Percentiles rank a stretch among this genome's conserved stretches.
Evolutionary conservation across 306 rosid genomes (phyloP).

Genomic region (Ceratonia siliqua): DNA sequence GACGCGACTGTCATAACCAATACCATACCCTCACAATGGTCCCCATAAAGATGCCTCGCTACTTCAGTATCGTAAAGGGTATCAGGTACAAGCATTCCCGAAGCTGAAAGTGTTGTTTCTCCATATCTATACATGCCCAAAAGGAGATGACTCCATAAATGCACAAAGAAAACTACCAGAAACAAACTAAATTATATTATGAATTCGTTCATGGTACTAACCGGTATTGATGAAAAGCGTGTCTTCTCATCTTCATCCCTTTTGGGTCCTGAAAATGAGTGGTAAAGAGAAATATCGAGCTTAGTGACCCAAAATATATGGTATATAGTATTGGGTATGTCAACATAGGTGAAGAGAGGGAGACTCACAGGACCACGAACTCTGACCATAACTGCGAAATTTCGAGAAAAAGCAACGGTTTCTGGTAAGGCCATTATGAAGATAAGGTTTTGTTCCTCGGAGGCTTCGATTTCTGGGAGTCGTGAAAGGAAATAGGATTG

Average conservation of each 20-base stretch:
- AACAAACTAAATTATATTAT: not conserved
- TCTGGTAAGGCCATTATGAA: slow-evolving; percentile 58
- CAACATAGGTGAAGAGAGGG: not conserved
- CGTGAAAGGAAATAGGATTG: not conserved
- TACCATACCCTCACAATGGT: slow-evolving; percentile 44
- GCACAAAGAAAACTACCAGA: slow-evolving; percentile 6
- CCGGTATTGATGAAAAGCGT: slow-evolving; percentile 93
- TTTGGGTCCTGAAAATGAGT: slow-evolving; percentile 75
- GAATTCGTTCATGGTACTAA: slow-evolving; percentile 25
- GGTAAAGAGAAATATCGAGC: not conserved
- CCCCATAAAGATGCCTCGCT: slow-evolving; percentile 51
- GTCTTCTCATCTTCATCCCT: slow-evolving; percentile 90
- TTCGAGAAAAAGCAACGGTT: slow-evolving; percentile 65
- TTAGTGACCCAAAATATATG: not conserved
- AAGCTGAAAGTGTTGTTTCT: slow-evolving; percentile 87
- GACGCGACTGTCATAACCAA: slow-evolving; percentile 84
- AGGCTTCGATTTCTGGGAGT: not conserved
- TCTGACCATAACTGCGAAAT: slow-evolving; percentile 82
- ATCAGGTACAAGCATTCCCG: slow-evolving; percentile 79
- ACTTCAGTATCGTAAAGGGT: slow-evolving; percentile 58
- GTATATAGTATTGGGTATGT: not conserved
- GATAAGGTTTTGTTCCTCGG: slow-evolving; percentile 2
- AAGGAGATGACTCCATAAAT: slow-evolving; percentile 12
- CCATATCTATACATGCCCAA: slow-evolving; percentile 71
- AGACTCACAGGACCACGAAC: slow-evolving; percentile 86